A percentile compares a stretch with the other conserved stretches of the same genome.
These are phyloP conservation scores for Lignosus rhinocerotis DNA, from an alignment of 1,284 basidiomycete species.

Conservation along the genomic window DNA sequence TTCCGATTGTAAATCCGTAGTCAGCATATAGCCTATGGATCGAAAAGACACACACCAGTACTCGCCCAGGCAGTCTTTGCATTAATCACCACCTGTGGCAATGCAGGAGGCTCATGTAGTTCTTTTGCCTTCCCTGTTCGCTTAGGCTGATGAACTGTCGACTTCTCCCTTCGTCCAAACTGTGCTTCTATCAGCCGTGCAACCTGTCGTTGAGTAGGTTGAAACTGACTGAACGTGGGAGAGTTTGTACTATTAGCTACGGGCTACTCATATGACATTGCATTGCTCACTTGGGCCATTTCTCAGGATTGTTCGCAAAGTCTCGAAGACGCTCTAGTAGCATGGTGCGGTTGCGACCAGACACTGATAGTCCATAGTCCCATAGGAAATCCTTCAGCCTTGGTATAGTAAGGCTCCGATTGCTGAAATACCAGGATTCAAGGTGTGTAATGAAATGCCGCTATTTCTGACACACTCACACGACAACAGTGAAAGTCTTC, in stretches of 20 bases:
- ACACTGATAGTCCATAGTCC: not conserved
- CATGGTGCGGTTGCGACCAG: conserved; percentile 3
- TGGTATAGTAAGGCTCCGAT: not conserved
- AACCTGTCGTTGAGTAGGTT: no score
- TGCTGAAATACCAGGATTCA: not conserved
- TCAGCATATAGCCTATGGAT: not conserved
- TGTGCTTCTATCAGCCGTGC: no score
- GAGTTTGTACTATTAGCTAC: no score
- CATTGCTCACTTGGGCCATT: conserved; percentile 10
- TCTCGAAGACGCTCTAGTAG: conserved; percentile 6
- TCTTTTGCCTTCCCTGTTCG: not conserved
- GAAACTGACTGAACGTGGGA: no score
- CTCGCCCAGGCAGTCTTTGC: not conserved
- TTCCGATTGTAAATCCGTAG: no score
- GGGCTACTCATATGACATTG: no score
- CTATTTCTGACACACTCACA: no score
- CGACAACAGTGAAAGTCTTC: no score
- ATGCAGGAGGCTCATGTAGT: not conserved
- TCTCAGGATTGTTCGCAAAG: conserved; percentile 3
- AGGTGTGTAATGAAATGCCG: not conserved
- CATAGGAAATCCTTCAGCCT: not conserved
- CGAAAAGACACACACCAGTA: not conserved
- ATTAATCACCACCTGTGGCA: not conserved
- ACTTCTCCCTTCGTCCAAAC: no score
- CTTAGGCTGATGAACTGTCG: not conserved